phyloP scores from a whole-genome alignment of 1,139 yeast genomes.

The Pichia inconspicua region DNA sequence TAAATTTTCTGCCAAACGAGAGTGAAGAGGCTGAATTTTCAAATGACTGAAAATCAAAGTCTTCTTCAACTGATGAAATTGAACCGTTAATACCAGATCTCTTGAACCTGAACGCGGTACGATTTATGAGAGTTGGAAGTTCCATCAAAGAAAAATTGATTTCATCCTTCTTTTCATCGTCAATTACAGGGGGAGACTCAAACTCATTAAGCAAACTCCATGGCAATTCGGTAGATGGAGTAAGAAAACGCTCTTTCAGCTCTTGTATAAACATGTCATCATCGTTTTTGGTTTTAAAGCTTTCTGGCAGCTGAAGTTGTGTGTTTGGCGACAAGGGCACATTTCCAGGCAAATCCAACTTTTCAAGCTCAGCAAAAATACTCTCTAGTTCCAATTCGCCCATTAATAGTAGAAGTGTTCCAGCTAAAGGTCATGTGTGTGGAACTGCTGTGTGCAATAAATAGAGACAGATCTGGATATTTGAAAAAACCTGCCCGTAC shows the following conservation, averaged over 20 bases:
- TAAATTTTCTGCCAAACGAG: conserved; percentile 61
- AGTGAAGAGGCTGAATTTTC: conserved; percentile 50
- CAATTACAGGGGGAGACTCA: conserved; percentile 36
- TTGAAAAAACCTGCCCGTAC: neutral
- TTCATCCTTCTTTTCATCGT: conserved; percentile 19
- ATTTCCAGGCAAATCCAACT: neutral
- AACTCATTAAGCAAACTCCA: conserved; percentile 56
- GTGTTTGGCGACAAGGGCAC: conserved; percentile 16
- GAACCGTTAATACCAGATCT: conserved; percentile 71
- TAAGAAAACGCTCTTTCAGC: conserved; percentile 31
- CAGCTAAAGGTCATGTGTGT: too few species aligned
- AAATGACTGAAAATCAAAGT: conserved; percentile 35
- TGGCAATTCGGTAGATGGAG: conserved; percentile 43
- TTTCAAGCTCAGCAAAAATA: conserved; percentile 7
- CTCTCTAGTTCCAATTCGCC: neutral
- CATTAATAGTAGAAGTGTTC: neutral
- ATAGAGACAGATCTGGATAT: neutral
- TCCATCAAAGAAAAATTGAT: conserved; percentile 32
- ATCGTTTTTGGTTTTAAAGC: conserved; percentile 11
- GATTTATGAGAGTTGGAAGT: conserved; percentile 44
- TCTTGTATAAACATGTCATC: conserved; percentile 7
- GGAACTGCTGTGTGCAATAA: too few species aligned
- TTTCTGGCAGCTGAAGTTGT: neutral
- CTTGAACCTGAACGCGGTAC: conserved; percentile 54
- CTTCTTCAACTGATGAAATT: conserved; percentile 58